phyloP scores from a whole-genome alignment of 768 basidiomycete species.

The Pholiota conissans region DNA sequence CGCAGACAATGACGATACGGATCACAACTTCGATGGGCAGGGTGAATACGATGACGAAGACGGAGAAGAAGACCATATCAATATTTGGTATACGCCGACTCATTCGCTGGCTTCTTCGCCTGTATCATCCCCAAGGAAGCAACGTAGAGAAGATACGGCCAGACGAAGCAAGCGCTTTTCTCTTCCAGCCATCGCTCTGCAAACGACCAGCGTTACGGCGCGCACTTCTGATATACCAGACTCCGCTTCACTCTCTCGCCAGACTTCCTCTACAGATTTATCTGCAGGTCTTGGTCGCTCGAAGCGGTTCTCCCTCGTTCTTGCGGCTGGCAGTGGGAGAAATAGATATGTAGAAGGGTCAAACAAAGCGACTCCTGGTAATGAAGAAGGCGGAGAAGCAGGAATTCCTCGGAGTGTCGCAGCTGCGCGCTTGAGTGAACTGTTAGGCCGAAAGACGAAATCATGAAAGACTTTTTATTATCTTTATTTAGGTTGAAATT shows the following conservation, averaged over 20 bases:
- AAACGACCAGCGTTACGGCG: conserved; percentile 69
- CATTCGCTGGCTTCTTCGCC: conserved; percentile 23
- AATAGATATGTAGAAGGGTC: conserved; percentile 19
- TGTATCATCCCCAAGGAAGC: conserved; percentile 24
- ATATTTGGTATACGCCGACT: conserved; percentile 14
- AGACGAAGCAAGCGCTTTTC: conserved; percentile 72
- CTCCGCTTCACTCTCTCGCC: conserved; percentile 9
- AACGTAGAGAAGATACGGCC: conserved; percentile 57
- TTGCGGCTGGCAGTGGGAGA: conserved; percentile 30
- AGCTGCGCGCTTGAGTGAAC: conserved; percentile 52
- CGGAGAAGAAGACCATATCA: conserved; percentile 16
- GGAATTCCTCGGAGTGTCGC: conserved; percentile 47
- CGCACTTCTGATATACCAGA: conserved; percentile 37
- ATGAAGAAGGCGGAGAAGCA: conserved; percentile 4
- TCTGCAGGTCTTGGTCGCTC: conserved; percentile 20
- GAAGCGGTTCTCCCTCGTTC: conserved; percentile 61
- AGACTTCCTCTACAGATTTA: conserved; percentile 11
- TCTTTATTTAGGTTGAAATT: background rate
- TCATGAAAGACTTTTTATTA: background rate
- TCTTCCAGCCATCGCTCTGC: conserved; percentile 73
- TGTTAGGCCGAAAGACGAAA: conserved; percentile 42
- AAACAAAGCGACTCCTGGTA: conserved; percentile 1
- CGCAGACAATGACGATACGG: background rate
- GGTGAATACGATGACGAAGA: conserved; percentile 12
- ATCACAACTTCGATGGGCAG: background rate